Evolutionary conservation across 805 yeast genomes (phyloP).

Genomic region (Wickerhamiella nectarea): DNA sequence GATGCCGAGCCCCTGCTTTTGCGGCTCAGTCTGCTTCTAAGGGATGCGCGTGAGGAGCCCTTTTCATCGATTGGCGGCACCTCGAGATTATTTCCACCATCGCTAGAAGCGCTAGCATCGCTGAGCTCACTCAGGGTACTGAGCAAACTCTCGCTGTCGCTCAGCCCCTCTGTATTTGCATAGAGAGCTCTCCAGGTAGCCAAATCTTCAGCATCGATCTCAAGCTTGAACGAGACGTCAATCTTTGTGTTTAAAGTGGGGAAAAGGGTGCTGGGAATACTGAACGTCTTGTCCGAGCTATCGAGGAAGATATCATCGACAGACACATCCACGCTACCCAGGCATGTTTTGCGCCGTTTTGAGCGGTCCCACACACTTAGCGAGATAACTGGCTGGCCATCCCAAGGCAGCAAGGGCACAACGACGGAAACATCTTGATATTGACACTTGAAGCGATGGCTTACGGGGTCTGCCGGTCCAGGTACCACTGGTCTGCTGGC

Average conservation of each 20-base stretch:
- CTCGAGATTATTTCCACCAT: background rate
- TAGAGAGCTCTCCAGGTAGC: slow-evolving; percentile 8
- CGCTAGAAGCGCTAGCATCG: background rate
- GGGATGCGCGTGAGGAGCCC: background rate
- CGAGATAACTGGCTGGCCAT: slow-evolving; percentile 6
- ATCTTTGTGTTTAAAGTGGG: slow-evolving; percentile 17
- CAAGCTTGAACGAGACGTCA: slow-evolving; percentile 11
- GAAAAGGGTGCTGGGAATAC: slow-evolving; percentile 13
- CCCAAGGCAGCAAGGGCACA: slow-evolving; percentile 11
- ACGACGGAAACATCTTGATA: slow-evolving; percentile 17
- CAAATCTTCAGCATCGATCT: slow-evolving; percentile 4
- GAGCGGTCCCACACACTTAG: slow-evolving; percentile 16
- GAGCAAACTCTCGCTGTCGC: background rate
- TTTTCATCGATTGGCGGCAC: background rate
- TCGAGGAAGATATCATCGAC: slow-evolving; percentile 4
- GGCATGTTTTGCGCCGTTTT: slow-evolving; percentile 16
- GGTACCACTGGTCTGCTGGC: slow-evolving; percentile 13
- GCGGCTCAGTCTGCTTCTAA: background rate
- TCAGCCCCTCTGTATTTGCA: background rate
- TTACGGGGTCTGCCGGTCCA: slow-evolving; percentile 20
- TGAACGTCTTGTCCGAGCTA: slow-evolving; percentile 9
- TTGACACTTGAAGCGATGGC: slow-evolving; percentile 15
- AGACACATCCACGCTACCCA: slow-evolving; percentile 16
- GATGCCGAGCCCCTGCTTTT: background rate
- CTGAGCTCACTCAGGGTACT: background rate